phyloP scores from a whole-genome alignment of 441 rosid genomes.

The Erysimum cheiri region DNA sequence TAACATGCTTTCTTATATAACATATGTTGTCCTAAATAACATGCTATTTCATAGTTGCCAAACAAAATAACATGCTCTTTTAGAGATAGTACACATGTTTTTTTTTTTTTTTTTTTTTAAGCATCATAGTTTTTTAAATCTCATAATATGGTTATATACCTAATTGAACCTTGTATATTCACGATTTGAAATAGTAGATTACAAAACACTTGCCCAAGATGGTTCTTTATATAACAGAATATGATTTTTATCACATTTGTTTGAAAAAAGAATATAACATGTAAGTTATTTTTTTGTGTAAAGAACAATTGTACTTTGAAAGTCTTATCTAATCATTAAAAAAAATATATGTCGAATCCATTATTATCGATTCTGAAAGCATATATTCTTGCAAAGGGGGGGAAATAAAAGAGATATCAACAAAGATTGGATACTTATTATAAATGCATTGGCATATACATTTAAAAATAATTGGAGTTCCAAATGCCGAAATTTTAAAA shows the following conservation, averaged over 20 bases:
- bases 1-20: neutral
- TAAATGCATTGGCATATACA: slow-evolving; percentile 21
- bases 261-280: neutral
- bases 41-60: neutral
- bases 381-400: slow-evolving; percentile 34
- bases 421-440: slow-evolving; percentile 24
- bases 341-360: slow-evolving; percentile 18
- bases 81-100: neutral
- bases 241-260: neutral
- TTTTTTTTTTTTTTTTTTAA: neutral
- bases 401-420: slow-evolving; percentile 23
- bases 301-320: slow-evolving; percentile 38
- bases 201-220: neutral
- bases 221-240: neutral
- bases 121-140: neutral
- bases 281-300: neutral
- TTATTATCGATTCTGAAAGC: slow-evolving; percentile 32
- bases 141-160: neutral
- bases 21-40: neutral
- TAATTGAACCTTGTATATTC: neutral
- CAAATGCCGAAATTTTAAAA: slow-evolving; percentile 16
- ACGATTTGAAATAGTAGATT: neutral
- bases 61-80: neutral
- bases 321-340: slow-evolving; percentile 32
- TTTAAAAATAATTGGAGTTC: neutral